phyloP scores from a whole-genome alignment of 257 asterid species.

The Solanum appendiculatum region DNA sequence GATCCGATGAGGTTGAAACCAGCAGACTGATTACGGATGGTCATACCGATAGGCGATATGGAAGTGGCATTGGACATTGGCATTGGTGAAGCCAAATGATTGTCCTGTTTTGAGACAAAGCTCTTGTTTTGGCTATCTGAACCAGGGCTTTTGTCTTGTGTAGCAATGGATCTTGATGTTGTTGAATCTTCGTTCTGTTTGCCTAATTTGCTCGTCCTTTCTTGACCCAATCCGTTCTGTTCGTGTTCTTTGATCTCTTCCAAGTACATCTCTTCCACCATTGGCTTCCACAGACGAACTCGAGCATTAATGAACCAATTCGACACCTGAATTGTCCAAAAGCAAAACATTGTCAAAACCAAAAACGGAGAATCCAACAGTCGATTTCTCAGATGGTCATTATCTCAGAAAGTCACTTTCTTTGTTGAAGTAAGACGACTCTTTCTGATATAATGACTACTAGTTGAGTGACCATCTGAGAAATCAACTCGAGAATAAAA shows the following conservation, averaged over 20 bases:
- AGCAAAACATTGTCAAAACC: neutral
- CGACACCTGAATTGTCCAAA: slow-evolving; percentile 51
- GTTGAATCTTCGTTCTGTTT: slow-evolving; percentile 51
- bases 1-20: slow-evolving; percentile 58
- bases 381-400: neutral
- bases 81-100: slow-evolving; percentile 1
- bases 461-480: neutral
- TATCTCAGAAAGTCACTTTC: neutral
- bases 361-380: neutral
- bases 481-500: neutral
- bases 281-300: slow-evolving; percentile 97
- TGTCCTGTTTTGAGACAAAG: slow-evolving; percentile 7
- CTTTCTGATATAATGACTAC: neutral
- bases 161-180: slow-evolving; percentile 32
- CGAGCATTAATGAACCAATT: slow-evolving; percentile 99
- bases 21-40: slow-evolving; percentile 26
- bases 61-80: slow-evolving; percentile 25
- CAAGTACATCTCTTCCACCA: slow-evolving; percentile 97
- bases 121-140: slow-evolving; percentile 27
- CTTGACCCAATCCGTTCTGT: slow-evolving; percentile 50
- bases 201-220: slow-evolving; percentile 21
- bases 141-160: slow-evolving; percentile 25
- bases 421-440: neutral
- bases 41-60: slow-evolving; percentile 28
- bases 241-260: slow-evolving; percentile 87